phyloP scores from a whole-genome alignment of 2,329 filamentous ascomycete species.

The Catunica adiposa region DNA sequence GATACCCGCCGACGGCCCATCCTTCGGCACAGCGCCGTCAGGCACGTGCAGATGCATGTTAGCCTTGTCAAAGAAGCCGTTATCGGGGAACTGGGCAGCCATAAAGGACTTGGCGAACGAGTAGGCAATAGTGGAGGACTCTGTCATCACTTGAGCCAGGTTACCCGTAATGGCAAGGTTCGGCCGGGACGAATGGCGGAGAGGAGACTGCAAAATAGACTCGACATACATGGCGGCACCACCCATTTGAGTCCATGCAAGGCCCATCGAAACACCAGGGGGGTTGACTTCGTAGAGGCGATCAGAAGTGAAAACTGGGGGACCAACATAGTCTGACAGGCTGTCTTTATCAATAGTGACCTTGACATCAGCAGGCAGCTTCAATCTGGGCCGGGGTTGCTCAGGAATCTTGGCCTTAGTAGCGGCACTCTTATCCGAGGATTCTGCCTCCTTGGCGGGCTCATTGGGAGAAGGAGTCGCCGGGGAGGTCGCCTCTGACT shows the following conservation, averaged over 20 bases:
- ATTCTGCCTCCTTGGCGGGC: background rate
- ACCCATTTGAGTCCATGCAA: slow-evolving; percentile 96
- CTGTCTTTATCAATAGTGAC: slow-evolving; percentile 77
- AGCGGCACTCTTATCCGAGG: slow-evolving; percentile 15
- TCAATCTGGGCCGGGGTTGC: slow-evolving; percentile 55
- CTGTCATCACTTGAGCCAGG: slow-evolving; percentile 93
- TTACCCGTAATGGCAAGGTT: slow-evolving; percentile 86
- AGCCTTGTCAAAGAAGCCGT: slow-evolving; percentile 91
- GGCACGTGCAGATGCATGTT: slow-evolving; percentile 92
- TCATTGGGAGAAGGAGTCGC: slow-evolving; percentile 14
- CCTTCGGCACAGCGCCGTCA: slow-evolving; percentile 89
- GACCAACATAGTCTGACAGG: slow-evolving; percentile 90
- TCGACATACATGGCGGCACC: slow-evolving; percentile 95
- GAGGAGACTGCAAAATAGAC: slow-evolving; percentile 75
- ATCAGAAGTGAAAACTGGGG: slow-evolving; percentile 88
- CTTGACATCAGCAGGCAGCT: slow-evolving; percentile 74
- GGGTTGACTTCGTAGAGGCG: slow-evolving; percentile 88
- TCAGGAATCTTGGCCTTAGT: slow-evolving; percentile 24
- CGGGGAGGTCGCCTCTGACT: slow-evolving; percentile 18
- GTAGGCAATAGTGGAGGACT: slow-evolving; percentile 88
- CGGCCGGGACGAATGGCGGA: slow-evolving; percentile 57
- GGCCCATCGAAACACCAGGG: slow-evolving; percentile 88
- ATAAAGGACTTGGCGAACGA: slow-evolving; percentile 85
- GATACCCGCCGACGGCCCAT: slow-evolving; percentile 82
- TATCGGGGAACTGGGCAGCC: slow-evolving; percentile 70